These are phyloP conservation scores for Panicum hallii DNA, from an alignment of 202 grass and related monocot species.

Conservation along the genomic window DNA sequence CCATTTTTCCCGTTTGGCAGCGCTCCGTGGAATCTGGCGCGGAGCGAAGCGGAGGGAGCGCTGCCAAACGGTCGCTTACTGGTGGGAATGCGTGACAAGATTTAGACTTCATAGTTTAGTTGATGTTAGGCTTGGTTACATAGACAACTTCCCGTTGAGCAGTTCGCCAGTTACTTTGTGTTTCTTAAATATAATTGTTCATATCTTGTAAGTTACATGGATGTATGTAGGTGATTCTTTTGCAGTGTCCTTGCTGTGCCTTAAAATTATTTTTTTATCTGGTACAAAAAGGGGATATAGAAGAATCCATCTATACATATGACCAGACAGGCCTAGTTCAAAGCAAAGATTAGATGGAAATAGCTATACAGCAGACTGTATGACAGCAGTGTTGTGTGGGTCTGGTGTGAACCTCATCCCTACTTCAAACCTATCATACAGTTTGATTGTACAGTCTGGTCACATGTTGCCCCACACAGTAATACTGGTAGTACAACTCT, in stretches of 20 bases:
- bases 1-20: too few relatives aligned
- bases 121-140: not conserved
- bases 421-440: not conserved
- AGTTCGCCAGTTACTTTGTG: not conserved
- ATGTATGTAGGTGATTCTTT: not conserved
- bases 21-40: too few relatives aligned
- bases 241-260: not conserved
- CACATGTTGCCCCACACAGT: not conserved
- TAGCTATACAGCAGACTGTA: not conserved
- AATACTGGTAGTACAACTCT: not conserved
- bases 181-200: not conserved
- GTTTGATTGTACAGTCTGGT: not conserved
- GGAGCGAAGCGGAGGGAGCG: too few relatives aligned
- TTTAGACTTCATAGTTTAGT: not conserved
- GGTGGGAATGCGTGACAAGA: not conserved
- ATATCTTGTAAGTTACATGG: not conserved
- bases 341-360: not conserved
- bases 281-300: not conserved
- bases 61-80: too few relatives aligned
- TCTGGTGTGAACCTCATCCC: not conserved
- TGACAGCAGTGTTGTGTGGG: not conserved
- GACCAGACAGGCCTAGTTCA: too few relatives aligned
- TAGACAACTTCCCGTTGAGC: not conserved
- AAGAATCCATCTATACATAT: too few relatives aligned
- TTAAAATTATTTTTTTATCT: not conserved